phyloP scores from a whole-genome alignment of 345 rosid species.

The Bruguiera parviflora region DNA sequence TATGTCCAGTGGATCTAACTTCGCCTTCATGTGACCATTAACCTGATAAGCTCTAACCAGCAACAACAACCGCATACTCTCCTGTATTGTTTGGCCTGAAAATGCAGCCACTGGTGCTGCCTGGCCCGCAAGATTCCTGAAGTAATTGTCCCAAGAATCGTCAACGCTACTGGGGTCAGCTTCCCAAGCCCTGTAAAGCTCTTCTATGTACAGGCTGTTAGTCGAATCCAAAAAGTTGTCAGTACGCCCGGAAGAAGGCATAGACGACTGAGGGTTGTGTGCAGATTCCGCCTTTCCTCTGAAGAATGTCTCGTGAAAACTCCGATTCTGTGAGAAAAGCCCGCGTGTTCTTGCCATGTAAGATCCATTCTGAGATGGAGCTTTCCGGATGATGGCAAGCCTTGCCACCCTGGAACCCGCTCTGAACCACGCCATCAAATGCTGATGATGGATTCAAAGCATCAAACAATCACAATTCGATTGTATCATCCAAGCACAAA shows the following conservation, averaged over 20 bases:
- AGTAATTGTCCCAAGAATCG: conserved; percentile 82
- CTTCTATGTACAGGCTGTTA: conserved; percentile 45
- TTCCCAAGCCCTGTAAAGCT: conserved; percentile 81
- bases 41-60: conserved; percentile 83
- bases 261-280: conserved; percentile 61
- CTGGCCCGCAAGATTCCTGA: conserved; percentile 64
- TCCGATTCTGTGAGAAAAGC: conserved; percentile 37
- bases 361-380: conserved; percentile 45
- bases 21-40: conserved; percentile 80
- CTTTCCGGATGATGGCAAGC: conserved; percentile 52
- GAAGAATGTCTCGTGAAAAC: conserved; percentile 47
- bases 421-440: conserved; percentile 64
- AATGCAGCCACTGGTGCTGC: conserved; percentile 62
- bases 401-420: conserved; percentile 52
- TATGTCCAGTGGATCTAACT: conserved; percentile 65
- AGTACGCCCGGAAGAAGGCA: conserved; percentile 66
- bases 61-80: conserved; percentile 76
- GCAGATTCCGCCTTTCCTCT: conserved; percentile 53
- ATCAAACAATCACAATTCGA: conserved; percentile 4
- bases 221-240: conserved; percentile 71
- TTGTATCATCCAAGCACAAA: background rate
- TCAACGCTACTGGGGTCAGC: conserved; percentile 69
- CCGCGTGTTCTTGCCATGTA: conserved; percentile 39
- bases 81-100: conserved; percentile 83
- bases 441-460: too few species aligned